Base-by-base conservation (phyloP, 306 rosid species). In the Medicago truncatula region DNA sequence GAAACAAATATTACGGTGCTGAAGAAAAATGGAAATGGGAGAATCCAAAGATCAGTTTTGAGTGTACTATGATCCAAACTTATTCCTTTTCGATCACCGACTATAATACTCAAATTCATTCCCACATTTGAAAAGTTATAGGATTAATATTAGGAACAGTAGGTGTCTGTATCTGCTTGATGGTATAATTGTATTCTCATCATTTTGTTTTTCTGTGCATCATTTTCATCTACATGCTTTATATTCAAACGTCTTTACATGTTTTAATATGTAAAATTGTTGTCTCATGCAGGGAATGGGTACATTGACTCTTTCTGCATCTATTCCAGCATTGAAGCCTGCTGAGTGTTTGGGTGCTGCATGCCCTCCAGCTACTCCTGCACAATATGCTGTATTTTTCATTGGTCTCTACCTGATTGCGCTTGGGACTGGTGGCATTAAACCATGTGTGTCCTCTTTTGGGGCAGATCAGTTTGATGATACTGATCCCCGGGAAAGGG, bases 391-490 rank as follows among this genome's bases (percentile, higher is more conserved):
- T 36, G 91, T 96, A 67, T 96, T 96, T 83, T 96, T 92, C 90
- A 54, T 89, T 17, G 99, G 98, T 62, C 98, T 96, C 69, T 96
- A 96, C 82, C 67, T 96, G 84, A 96, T 96, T 81, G 99, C 99
- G 8, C 93, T 95, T 52, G 99, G 99, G 67, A 92, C 97, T 34
- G 99, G 97, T 76, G 97, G 97, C 18, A 92, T 95, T 74, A 96
- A 96, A 84, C 98, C 99, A 38, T 96, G 98, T 21, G 98, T 96
- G 40, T 92, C 97, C 14, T 89, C 98, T 62, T 92, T 96, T 76
- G 99, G 98, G 60, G 98, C 97, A 2, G 97, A 95, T 76, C 99
- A 95, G 89, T 95, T 95, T 87, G 99, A 95, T 80, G 99, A 95
- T 80, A 90, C 97, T 43, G 97, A 95, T 80, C 7, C 93, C 12